These are phyloP conservation scores for Calendula officinalis DNA, from an alignment of 129 eudicot genomes.

Conservation along the genomic window DNA sequence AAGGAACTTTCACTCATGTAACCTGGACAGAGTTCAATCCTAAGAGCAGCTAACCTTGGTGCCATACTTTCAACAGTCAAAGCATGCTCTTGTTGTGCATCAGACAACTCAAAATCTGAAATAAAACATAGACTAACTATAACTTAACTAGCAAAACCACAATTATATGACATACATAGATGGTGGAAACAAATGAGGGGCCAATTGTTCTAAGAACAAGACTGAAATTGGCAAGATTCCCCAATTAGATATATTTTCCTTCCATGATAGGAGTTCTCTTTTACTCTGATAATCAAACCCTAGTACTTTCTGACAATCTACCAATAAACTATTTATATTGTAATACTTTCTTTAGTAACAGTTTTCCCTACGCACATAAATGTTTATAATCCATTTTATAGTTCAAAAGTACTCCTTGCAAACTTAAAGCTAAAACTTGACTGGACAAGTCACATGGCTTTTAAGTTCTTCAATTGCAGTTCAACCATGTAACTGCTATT, in stretches of 20 bases:
- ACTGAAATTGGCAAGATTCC: constrained; percentile 2
- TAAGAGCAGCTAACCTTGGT: constrained; percentile 83
- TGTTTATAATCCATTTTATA: not conserved
- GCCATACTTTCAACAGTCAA: constrained; percentile 88
- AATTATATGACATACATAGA: not conserved
- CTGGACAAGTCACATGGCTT: not conserved
- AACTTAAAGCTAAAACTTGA: not conserved
- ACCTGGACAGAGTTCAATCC: constrained; percentile 90
- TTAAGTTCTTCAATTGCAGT: not conserved
- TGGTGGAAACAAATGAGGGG: not conserved
- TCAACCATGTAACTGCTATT: constrained; percentile 3
- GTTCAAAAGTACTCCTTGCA: not conserved
- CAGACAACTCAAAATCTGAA: constrained; percentile 80
- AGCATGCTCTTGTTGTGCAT: constrained; percentile 98
- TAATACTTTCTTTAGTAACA: not conserved
- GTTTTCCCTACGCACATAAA: not conserved
- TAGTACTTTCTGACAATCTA: not conserved
- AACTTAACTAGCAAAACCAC: not conserved
- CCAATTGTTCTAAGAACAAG: not conserved
- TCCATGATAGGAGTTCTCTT: not conserved
- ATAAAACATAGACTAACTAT: not conserved
- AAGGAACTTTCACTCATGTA: constrained; percentile 76
- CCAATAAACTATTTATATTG: constrained; percentile 2
- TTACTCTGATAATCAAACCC: not conserved
- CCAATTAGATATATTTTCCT: not conserved